A percentile compares a stretch with the other conserved stretches of the same genome.
Conservation (phyloP, 495 filamentous ascomycete species). For the Xylaria castorea region DNA sequence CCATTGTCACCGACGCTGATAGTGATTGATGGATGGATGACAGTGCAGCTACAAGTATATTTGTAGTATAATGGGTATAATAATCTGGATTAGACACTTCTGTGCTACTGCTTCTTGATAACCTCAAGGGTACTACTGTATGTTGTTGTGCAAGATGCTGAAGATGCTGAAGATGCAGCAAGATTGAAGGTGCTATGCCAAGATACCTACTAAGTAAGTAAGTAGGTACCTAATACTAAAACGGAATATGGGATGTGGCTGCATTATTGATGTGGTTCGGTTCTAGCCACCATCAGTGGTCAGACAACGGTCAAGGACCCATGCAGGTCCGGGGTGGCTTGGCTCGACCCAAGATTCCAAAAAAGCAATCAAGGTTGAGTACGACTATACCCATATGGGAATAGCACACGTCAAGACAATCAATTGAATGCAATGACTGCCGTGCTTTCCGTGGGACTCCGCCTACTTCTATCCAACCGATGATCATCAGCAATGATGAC, state of each 20-base stretch:
- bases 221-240: no score
- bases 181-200: neutral
- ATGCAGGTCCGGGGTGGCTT: neutral
- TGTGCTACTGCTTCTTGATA: neutral
- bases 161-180: neutral
- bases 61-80: no score
- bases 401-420: neutral
- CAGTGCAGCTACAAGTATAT: no score
- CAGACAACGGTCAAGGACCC: neutral
- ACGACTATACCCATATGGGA: neutral
- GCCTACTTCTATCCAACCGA: constrained; percentile 3
- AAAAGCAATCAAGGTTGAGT: neutral
- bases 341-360: neutral
- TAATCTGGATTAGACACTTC: no score
- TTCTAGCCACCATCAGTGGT: no score
- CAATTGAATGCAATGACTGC: neutral
- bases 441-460: constrained; percentile 13
- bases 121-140: neutral
- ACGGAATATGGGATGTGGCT: neutral
- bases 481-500: constrained; percentile 3
- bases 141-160: neutral
- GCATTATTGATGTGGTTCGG: neutral
- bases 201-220: no score
- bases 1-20: constrained; percentile 21
- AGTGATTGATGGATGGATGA: neutral